Conservation (phyloP, 768 basidiomycete species). For the Kwoniella newhampshirensis region DNA sequence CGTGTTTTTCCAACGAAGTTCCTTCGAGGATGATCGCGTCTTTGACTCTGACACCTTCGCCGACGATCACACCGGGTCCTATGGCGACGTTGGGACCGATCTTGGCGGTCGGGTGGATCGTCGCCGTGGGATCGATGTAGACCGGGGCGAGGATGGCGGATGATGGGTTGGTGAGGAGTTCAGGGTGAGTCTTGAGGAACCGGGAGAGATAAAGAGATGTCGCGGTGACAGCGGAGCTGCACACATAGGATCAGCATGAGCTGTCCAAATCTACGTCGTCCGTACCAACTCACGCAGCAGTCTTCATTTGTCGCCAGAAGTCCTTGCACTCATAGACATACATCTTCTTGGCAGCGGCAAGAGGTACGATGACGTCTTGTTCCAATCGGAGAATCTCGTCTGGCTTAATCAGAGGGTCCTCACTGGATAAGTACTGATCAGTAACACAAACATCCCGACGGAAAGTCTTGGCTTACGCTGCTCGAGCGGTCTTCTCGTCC, state of each 20-base stretch:
- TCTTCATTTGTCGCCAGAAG: constrained; percentile 58
- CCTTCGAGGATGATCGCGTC: constrained; percentile 56
- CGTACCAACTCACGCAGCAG: constrained; percentile 51
- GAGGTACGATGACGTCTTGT: constrained; percentile 57
- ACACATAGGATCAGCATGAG: neutral
- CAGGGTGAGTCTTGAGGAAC: constrained; percentile 53
- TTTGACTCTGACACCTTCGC: constrained; percentile 54
- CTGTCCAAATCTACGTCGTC: neutral
- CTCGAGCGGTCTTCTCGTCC: constrained; percentile 54
- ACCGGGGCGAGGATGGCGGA: constrained; percentile 54
- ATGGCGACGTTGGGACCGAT: constrained; percentile 56
- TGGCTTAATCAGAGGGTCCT: constrained; percentile 51
- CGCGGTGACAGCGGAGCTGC: constrained; percentile 57
- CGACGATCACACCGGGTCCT: constrained; percentile 52
- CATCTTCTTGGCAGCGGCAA: constrained; percentile 54
- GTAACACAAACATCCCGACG: too few species aligned
- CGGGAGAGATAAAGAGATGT: constrained; percentile 55
- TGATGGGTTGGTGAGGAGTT: constrained; percentile 48
- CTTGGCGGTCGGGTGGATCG: constrained; percentile 55
- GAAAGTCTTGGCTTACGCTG: constrained; percentile 39
- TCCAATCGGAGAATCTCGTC: constrained; percentile 57
- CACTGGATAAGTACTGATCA: constrained; percentile 24
- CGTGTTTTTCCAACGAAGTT: constrained; percentile 53
- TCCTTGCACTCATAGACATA: constrained; percentile 55
- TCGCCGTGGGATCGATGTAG: constrained; percentile 56